Conservation (phyloP, 176 grass and related monocot genomes). For the sorghum (Sorghum bicolor) region DNA sequence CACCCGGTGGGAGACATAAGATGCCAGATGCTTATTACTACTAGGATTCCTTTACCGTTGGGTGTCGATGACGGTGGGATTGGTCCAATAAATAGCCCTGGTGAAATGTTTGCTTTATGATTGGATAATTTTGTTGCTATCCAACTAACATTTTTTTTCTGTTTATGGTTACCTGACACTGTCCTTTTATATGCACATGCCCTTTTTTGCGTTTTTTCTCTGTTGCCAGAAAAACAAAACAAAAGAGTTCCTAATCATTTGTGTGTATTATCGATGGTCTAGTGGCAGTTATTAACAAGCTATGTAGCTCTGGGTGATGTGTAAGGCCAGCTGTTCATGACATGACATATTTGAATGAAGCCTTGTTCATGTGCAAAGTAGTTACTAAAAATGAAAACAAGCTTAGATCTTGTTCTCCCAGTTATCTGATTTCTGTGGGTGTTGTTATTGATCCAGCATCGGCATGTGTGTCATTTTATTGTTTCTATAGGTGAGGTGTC, state of each 20-base stretch:
- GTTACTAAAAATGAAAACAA: neutral
- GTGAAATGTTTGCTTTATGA: neutral
- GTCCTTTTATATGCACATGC: neutral
- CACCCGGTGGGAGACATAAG: no score
- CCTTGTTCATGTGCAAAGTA: constrained; percentile 4
- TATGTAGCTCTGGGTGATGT: neutral
- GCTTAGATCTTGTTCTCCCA: neutral
- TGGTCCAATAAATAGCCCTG: neutral
- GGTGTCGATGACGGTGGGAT: neutral
- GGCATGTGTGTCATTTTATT: neutral
- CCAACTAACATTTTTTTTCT: neutral
- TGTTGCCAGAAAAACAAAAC: neutral
- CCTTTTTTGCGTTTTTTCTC: neutral
- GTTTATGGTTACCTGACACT: neutral
- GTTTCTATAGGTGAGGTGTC: neutral
- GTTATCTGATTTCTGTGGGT: neutral
- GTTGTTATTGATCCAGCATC: neutral
- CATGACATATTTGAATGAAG: constrained; percentile 16
- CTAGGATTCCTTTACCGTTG: neutral
- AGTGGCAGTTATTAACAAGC: neutral
- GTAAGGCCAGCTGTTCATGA: neutral
- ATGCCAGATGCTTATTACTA: neutral
- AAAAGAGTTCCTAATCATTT: neutral
- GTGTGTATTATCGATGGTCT: neutral
- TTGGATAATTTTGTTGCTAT: neutral